Base-by-base conservation (phyloP, 768 basidiomycete genomes). In the Rhizopogon vulgaris region DNA sequence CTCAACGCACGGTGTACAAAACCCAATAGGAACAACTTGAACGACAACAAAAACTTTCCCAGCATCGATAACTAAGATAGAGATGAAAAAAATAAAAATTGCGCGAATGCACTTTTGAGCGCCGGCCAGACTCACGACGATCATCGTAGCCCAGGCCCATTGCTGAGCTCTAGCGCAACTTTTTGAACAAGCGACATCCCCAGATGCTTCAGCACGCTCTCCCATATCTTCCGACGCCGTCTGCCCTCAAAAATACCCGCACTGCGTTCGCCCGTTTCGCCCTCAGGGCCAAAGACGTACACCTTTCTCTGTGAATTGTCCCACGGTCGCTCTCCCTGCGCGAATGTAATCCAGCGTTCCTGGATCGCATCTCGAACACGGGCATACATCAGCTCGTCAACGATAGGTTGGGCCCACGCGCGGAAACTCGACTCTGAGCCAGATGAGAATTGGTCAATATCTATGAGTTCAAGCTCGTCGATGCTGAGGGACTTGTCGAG, bases 231-330 rank as follows among this genome's bases (percentile, higher is more conserved):
- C 47, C 65, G 76, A 55, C 86, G 71, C 42, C 88, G 67, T 32
- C 88, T 69, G 3, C 83, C 82, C 51, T 82, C 80, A 50, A 90
- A 87, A 12, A 89, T 84, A 25, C 71, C 67, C 50, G 64, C 70
- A 12, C 78, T 80, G 42, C 88, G 78, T 65, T 88, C 87, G 41
- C 88, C 88, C 0, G 79, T 80, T 68, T 90, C 88, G 49, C 87
- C 88, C 63, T 90, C 87, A 0, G 88, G 88, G 4, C 88, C 88
- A 57, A 90, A 88, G 17, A 90, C 86, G 63, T 78, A 89, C 42
- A 87, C 78, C 67, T 80, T 85, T 53, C 81, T 78, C 12, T 38
- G 66, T 0, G 66, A 62, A 53, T 77, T 78, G 52, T 69, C 70
- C 87, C 88, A 90, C 7, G 87, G 87, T 3, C 72, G 77, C 63